Percentiles rank a stretch among this genome's conserved stretches.
phyloP scores from a whole-genome alignment of 169 alveolate species.

The Toxoplasma gondii region DNA sequence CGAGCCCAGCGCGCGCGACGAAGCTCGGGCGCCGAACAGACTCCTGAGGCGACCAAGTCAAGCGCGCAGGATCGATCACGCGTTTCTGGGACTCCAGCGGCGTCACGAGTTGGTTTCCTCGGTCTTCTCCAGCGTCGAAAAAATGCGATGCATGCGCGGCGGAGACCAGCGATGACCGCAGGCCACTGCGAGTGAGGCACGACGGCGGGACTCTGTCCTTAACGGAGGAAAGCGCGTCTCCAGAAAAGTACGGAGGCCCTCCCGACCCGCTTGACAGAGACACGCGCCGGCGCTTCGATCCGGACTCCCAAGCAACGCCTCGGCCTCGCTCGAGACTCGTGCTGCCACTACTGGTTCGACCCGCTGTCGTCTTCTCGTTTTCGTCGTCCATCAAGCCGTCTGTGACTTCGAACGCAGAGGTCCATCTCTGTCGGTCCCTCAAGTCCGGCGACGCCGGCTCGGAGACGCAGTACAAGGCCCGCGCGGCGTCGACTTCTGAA shows the following conservation, averaged over 20 bases:
- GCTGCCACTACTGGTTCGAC: neutral
- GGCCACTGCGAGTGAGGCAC: neutral
- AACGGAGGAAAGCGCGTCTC: neutral
- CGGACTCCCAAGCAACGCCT: neutral
- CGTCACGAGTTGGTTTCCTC: neutral
- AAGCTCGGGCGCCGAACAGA: neutral
- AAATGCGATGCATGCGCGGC: neutral
- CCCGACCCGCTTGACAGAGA: neutral
- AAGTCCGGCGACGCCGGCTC: neutral
- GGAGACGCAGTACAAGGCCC: neutral
- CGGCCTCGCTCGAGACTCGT: neutral
- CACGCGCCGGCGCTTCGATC: neutral
- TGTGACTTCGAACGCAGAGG: neutral
- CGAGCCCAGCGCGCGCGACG: neutral
- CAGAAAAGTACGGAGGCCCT: neutral
- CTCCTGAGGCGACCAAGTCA: neutral
- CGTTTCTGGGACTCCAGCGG: neutral
- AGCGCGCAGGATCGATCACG: neutral
- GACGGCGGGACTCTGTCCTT: neutral
- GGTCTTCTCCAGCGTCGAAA: neutral
- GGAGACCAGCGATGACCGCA: neutral
- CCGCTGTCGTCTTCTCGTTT: neutral
- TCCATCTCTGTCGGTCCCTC: neutral
- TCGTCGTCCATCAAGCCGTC: neutral
- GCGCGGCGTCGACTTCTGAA: neutral